Evolutionary conservation across 2,329 filamentous ascomycete genomes (phyloP).

Genomic region (Cladosporium sphaerospermum): DNA sequence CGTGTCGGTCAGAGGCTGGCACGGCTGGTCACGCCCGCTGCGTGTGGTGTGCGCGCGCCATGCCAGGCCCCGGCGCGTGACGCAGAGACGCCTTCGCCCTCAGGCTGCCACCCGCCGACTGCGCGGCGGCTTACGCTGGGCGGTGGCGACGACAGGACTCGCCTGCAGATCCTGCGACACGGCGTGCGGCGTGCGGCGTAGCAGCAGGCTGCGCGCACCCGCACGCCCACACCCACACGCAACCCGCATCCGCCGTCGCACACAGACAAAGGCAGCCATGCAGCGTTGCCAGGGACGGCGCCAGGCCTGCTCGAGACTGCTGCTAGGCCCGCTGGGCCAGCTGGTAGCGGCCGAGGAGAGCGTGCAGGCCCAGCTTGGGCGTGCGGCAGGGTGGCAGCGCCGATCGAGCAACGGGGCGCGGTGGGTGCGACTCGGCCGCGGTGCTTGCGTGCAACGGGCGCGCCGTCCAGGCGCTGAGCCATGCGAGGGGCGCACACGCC

Average conservation of each 20-base stretch:
- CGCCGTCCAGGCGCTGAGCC: conserved; percentile 3
- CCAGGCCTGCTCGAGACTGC: background rate
- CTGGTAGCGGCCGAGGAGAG: background rate
- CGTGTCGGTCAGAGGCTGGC: background rate
- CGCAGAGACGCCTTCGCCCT: too few species aligned
- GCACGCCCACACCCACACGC: too few species aligned
- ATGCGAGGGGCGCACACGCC: background rate
- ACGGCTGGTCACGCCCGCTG: too few species aligned
- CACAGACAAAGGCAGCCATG: too few species aligned
- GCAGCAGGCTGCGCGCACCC: too few species aligned
- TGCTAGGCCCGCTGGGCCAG: background rate
- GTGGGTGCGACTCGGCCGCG: background rate
- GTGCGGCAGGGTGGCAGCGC: conserved; percentile 1
- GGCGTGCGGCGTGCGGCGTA: background rate
- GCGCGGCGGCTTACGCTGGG: conserved; percentile 1
- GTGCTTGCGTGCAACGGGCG: background rate
- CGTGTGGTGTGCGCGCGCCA: too few species aligned
- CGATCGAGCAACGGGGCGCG: conserved; percentile 7
- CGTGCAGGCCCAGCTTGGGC: background rate
- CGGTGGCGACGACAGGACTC: conserved; percentile 2
- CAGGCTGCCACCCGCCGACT: conserved; percentile 6
- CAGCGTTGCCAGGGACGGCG: background rate
- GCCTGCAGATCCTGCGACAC: conserved; percentile 11
- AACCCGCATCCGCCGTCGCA: too few species aligned
- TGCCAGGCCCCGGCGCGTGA: too few species aligned